A percentile compares a stretch with the other conserved stretches of the same genome.
Conservation (phyloP, 306 rosid species). For the Quercus wislizeni region DNA sequence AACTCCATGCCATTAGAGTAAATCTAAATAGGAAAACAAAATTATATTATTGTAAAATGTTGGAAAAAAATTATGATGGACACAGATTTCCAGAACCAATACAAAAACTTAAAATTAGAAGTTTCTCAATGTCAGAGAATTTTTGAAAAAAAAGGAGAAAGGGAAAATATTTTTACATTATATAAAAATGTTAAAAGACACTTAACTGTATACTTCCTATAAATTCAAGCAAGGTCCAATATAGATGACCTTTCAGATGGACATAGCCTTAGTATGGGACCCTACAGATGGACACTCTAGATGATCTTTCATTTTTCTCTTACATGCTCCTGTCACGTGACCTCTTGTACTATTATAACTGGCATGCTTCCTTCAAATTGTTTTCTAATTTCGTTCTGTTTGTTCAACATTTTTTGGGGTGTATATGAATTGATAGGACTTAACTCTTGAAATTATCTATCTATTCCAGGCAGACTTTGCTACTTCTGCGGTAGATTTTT, state of each 20-base stretch:
- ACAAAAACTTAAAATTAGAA: neutral
- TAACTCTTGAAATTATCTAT: conserved; percentile 22
- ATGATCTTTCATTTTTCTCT: neutral
- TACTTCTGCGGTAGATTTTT: conserved; percentile 89
- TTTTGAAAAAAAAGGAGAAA: neutral
- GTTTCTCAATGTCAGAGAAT: neutral
- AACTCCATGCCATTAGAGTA: neutral
- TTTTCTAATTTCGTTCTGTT: neutral
- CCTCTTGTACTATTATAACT: neutral
- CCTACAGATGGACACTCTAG: neutral
- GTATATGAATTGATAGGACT: conserved; percentile 12
- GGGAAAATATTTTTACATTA: too few species aligned
- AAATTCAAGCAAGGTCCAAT: too few species aligned
- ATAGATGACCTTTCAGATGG: neutral
- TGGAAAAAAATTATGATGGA: neutral
- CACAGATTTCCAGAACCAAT: neutral
- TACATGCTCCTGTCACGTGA: neutral
- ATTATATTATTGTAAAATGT: neutral
- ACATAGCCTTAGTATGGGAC: neutral
- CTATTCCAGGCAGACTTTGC: conserved; percentile 91
- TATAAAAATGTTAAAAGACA: too few species aligned
- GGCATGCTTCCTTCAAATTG: neutral
- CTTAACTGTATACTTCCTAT: too few species aligned
- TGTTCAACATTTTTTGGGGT: neutral
- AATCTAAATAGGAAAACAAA: neutral